Evolutionary conservation across 2,329 filamentous ascomycete genomes (phyloP).

Genomic region (Trematosphaeria pertusa): DNA sequence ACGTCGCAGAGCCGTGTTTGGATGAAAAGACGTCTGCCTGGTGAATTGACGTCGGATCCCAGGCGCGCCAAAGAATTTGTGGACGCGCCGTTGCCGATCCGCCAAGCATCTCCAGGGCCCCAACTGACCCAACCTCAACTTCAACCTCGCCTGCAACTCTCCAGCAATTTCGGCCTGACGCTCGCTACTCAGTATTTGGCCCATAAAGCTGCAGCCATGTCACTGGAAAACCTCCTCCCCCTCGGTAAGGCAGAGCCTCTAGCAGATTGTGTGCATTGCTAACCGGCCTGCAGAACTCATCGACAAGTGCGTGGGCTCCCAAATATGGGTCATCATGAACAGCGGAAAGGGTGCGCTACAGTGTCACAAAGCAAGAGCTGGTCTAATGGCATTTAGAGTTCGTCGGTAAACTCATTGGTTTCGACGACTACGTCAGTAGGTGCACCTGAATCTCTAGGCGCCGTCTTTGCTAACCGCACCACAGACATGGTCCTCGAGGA

Average conservation of each 20-base stretch:
- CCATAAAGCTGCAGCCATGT: conserved; percentile 23
- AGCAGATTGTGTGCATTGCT: conserved; percentile 13
- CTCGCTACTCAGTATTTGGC: too few relatives aligned
- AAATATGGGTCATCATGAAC: conserved; percentile 99
- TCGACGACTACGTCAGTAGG: conserved; percentile 99
- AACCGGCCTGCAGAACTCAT: conserved; percentile 77
- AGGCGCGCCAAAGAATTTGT: not conserved
- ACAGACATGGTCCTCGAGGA: conserved; percentile 98
- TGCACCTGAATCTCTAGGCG: too few relatives aligned
- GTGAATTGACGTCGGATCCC: conserved; percentile 7
- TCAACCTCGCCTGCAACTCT: not conserved
- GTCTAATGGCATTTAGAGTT: conserved; percentile 71
- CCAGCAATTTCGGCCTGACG: not conserved
- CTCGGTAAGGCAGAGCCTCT: conserved; percentile 28
- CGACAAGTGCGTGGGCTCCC: conserved; percentile 97
- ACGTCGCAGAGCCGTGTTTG: conserved; percentile 14
- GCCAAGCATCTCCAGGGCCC: not conserved
- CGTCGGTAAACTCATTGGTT: conserved; percentile 89
- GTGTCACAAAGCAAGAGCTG: not conserved
- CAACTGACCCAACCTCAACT: not conserved
- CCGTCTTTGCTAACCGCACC: conserved; percentile 13
- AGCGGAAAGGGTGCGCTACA: conserved; percentile 82
- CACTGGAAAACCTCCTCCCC: conserved; percentile 39
- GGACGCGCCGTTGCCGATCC: not conserved
- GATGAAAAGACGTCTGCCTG: conserved; percentile 27